These are phyloP conservation scores for Wickerhamomyces mucosus DNA, from an alignment of 805 yeast genomes.

Conservation along the genomic window DNA sequence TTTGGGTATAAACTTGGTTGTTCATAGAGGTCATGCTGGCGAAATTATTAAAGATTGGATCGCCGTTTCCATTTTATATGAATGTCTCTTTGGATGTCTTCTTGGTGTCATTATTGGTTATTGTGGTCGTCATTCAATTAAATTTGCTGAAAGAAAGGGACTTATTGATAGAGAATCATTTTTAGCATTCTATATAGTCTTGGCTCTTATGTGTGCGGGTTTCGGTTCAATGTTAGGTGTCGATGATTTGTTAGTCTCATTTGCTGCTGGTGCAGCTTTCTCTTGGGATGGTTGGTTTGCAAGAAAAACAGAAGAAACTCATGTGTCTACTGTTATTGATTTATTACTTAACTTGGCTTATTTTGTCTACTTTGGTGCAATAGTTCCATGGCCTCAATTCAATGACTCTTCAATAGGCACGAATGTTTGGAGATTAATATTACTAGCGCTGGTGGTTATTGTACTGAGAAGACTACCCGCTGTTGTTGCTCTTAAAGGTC, in stretches of 20 bases:
- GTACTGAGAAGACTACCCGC: conserved; percentile 79
- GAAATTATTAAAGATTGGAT: conserved; percentile 78
- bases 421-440: conserved; percentile 68
- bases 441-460: conserved; percentile 65
- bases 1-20: conserved; percentile 57
- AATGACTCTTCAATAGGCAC: conserved; percentile 54
- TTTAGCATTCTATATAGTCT: conserved; percentile 70
- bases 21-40: conserved; percentile 55
- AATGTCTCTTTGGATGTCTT: conserved; percentile 70
- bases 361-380: conserved; percentile 84
- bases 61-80: conserved; percentile 65
- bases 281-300: conserved; percentile 93
- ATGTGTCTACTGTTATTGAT: conserved; percentile 86
- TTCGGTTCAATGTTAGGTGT: conserved; percentile 81
- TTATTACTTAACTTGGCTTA: conserved; percentile 73
- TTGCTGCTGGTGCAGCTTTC: conserved; percentile 90
- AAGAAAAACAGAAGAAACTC: conserved; percentile 70
- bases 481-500: conserved; percentile 60
- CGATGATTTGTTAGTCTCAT: conserved; percentile 81
- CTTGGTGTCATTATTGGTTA: conserved; percentile 71
- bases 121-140: conserved; percentile 57
- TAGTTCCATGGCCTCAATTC: conserved; percentile 80
- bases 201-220: conserved; percentile 82
- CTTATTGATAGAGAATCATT: conserved; percentile 85
- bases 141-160: conserved; percentile 58